Conservation (phyloP, 108 stramenopile species). For the Thalassiosira profunda region DNA sequence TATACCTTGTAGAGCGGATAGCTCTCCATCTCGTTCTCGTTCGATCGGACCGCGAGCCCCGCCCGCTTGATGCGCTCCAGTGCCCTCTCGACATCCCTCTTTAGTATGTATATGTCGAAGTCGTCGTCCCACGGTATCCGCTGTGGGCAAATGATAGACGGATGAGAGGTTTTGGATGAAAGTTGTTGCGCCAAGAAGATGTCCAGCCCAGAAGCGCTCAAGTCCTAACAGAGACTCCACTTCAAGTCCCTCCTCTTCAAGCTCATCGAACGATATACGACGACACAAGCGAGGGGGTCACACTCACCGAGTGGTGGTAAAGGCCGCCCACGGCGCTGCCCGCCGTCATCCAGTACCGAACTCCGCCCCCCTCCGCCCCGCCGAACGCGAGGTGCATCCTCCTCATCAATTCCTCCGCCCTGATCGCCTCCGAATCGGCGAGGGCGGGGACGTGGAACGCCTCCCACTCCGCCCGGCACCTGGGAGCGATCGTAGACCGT, state of each 20-base stretch:
- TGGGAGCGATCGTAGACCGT: background rate
- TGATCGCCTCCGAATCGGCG: background rate
- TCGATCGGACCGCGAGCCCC: background rate
- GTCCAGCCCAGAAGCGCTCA: too few relatives aligned
- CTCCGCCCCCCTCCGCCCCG: background rate
- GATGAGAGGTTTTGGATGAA: too few relatives aligned
- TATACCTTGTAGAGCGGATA: conserved; percentile 1
- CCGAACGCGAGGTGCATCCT: background rate
- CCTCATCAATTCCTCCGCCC: background rate
- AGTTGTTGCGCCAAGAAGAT: too few relatives aligned
- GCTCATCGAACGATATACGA: too few relatives aligned
- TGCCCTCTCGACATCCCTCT: background rate
- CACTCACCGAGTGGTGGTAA: conserved; percentile 7
- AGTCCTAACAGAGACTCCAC: too few relatives aligned
- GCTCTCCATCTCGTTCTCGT: background rate
- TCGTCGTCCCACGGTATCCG: conserved; percentile 13
- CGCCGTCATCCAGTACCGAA: conserved; percentile 18
- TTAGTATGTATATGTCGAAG: conserved; percentile 3
- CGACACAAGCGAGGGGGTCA: too few relatives aligned
- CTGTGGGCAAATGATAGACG: too few relatives aligned
- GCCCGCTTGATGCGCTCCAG: background rate
- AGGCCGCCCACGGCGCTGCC: background rate
- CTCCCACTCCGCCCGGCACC: background rate
- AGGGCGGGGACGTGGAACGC: background rate
- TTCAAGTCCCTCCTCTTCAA: too few relatives aligned